Evolutionary conservation across 1,139 yeast species (phyloP).

Genomic region (Keqinozyma sinolaborantium): DNA sequence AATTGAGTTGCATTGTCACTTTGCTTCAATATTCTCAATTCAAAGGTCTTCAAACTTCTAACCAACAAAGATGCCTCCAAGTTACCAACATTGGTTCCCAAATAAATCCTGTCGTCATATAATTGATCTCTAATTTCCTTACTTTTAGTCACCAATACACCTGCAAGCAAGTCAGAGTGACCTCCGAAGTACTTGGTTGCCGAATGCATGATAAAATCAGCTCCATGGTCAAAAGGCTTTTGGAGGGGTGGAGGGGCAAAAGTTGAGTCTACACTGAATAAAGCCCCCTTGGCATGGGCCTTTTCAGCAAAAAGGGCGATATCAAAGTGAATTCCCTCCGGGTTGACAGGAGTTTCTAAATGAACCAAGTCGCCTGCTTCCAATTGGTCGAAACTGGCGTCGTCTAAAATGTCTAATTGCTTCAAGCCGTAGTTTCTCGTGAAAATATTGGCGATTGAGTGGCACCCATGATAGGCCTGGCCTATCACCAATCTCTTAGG

Average conservation of each 20-base stretch:
- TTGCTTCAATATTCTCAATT: constrained; percentile 66
- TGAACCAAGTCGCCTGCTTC: constrained; percentile 74
- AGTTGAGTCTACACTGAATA: constrained; percentile 75
- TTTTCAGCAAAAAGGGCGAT: constrained; percentile 57
- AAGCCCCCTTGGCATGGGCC: constrained; percentile 72
- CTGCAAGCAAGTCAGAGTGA: constrained; percentile 88
- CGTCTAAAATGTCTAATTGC: constrained; percentile 35
- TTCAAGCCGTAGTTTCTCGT: constrained; percentile 59
- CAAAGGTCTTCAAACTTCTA: constrained; percentile 78
- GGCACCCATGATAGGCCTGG: constrained; percentile 83
- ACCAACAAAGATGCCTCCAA: constrained; percentile 71
- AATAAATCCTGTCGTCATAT: constrained; percentile 55
- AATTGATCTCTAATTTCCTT: constrained; percentile 41
- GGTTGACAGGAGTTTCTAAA: constrained; percentile 86
- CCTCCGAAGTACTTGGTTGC: constrained; percentile 93
- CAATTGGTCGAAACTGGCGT: constrained; percentile 47
- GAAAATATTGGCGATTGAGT: constrained; percentile 62
- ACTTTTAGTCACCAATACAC: constrained; percentile 65
- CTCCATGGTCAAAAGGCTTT: constrained; percentile 76
- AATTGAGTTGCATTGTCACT: constrained; percentile 59
- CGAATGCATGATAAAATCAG: constrained; percentile 82
- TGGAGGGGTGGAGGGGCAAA: constrained; percentile 93
- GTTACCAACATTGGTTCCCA: constrained; percentile 79
- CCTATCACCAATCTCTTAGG: constrained; percentile 79
- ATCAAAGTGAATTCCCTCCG: constrained; percentile 69